phyloP scores from a whole-genome alignment of 1,284 basidiomycete species.

The Grifola frondosa region DNA sequence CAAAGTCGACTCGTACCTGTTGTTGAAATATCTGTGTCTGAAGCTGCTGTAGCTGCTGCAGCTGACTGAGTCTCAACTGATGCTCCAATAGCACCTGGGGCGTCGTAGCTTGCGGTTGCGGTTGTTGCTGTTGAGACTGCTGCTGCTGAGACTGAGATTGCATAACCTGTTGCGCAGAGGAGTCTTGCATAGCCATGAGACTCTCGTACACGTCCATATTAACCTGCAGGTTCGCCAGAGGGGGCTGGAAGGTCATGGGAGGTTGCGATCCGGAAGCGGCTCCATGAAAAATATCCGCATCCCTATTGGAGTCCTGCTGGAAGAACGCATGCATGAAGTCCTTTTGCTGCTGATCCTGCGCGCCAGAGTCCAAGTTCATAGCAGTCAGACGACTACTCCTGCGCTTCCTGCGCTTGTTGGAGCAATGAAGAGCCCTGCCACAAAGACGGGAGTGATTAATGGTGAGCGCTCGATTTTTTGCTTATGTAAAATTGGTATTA shows the following conservation, averaged over 20 bases:
- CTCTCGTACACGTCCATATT: slow-evolving; percentile 52
- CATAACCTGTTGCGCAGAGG: slow-evolving; percentile 9
- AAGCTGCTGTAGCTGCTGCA: slow-evolving; percentile 75
- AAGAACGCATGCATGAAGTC: slow-evolving; percentile 46
- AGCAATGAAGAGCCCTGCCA: background rate
- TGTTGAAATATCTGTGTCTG: slow-evolving; percentile 84
- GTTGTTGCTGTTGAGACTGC: slow-evolving; percentile 18
- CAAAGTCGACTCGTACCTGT: slow-evolving; percentile 49
- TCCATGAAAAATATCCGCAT: slow-evolving; percentile 20
- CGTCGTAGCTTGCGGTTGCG: slow-evolving; percentile 28
- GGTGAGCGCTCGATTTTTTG: too few species aligned
- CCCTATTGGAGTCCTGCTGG: slow-evolving; percentile 27
- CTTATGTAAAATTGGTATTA: too few species aligned
- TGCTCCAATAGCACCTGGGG: slow-evolving; percentile 52
- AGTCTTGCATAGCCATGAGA: slow-evolving; percentile 44
- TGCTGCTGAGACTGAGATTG: too few species aligned
- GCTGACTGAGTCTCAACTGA: slow-evolving; percentile 69
- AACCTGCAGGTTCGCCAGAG: slow-evolving; percentile 27
- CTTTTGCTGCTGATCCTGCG: slow-evolving; percentile 37
- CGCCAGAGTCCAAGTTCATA: slow-evolving; percentile 14
- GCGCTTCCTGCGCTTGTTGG: background rate
- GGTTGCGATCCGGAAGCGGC: slow-evolving; percentile 14
- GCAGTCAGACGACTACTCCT: background rate
- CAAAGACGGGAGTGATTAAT: too few species aligned
- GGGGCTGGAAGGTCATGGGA: slow-evolving; percentile 26